Evolutionary conservation across 2,329 filamentous ascomycete species (phyloP), one percentile per base, ranked within the genome.

Genomic region (Phialemoniopsis sp.): DNA sequence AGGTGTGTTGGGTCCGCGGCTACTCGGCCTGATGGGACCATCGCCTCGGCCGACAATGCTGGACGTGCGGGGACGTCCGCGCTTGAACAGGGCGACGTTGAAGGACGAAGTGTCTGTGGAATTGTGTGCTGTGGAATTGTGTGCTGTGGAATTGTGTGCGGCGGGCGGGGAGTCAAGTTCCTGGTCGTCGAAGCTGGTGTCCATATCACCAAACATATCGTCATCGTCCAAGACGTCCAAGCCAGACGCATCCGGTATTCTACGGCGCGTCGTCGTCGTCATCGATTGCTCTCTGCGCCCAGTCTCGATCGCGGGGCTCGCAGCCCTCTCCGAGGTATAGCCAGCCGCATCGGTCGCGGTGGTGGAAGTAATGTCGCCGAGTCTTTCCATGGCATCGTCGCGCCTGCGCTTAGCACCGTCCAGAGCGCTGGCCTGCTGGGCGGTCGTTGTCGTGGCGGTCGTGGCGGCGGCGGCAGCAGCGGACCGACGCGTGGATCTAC

Each of bases 1-100:
- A 1, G 72, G 67, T 2, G 69, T 74, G 37, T 61, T 68, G 13
- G 64, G 60, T 5, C 68, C 64, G 15, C 72, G 62, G 55, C 73
- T 77, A 57, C 70, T 74, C 3, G 73, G 73, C 30, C 73, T 62
- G 43, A 76, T 77, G 2, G 69, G 70, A 17, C 63, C 68, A 32
- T 76, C 71, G 32, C 72, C 70, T 36, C 67, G 66, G 26, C 71
- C 68, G 31, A 72, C 57, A 34, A 76, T 64, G 52, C 72, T 77
- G 10, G 72, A 74, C 52, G 67, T 63, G 9, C 72, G 64, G 17
- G 70, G 64, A 17, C 64, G 58, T 10, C 52, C 52, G 16, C 68
- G 64, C 45, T 65, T 68, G 50, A 73, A 71, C 41, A 64, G 63
- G 45, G 63, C 67, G 21, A 72, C 54, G 19, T 67, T 73, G 43